These are phyloP conservation scores for Grosmannia serpens DNA, from an alignment of 2,329 filamentous ascomycete genomes.

Conservation along the genomic window DNA sequence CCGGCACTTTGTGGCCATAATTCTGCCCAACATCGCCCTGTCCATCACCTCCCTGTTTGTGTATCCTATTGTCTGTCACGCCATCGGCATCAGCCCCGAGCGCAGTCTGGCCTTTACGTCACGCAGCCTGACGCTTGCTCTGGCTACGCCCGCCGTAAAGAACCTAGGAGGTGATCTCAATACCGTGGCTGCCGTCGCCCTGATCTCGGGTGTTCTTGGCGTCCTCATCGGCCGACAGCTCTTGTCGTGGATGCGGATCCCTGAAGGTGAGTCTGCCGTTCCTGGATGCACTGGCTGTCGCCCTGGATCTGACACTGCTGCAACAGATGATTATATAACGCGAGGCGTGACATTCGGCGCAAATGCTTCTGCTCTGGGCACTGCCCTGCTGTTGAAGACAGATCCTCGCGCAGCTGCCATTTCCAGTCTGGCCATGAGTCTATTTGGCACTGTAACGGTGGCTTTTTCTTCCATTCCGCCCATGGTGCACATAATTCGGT, in stretches of 20 bases:
- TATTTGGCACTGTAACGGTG: slow-evolving; percentile 49
- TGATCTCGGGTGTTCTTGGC: slow-evolving; percentile 48
- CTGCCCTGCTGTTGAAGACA: slow-evolving; percentile 41
- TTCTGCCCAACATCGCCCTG: slow-evolving; percentile 39
- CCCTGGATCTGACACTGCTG: neutral
- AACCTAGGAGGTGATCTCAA: slow-evolving; percentile 47
- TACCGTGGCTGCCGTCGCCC: slow-evolving; percentile 43
- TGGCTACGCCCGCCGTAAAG: slow-evolving; percentile 43
- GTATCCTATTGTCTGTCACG: slow-evolving; percentile 43
- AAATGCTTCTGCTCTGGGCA: slow-evolving; percentile 49
- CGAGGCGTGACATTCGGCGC: slow-evolving; percentile 50
- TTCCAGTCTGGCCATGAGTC: slow-evolving; percentile 47
- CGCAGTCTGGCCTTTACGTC: slow-evolving; percentile 44
- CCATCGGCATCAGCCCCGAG: slow-evolving; percentile 39
- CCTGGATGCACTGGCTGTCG: neutral
- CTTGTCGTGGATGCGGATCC: slow-evolving; percentile 37
- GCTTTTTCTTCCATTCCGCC: slow-evolving; percentile 46
- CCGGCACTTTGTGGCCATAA: slow-evolving; percentile 40
- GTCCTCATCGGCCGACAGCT: slow-evolving; percentile 41
- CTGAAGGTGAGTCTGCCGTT: slow-evolving; percentile 29
- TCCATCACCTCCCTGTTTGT: slow-evolving; percentile 42
- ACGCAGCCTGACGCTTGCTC: slow-evolving; percentile 45
- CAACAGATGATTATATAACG: slow-evolving; percentile 51
- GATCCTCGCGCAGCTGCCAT: slow-evolving; percentile 49
- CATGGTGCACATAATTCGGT: slow-evolving; percentile 34